phyloP scores from a whole-genome alignment of 192 early-diverging fungal genomes.

The Allomyces macrogynus region DNA sequence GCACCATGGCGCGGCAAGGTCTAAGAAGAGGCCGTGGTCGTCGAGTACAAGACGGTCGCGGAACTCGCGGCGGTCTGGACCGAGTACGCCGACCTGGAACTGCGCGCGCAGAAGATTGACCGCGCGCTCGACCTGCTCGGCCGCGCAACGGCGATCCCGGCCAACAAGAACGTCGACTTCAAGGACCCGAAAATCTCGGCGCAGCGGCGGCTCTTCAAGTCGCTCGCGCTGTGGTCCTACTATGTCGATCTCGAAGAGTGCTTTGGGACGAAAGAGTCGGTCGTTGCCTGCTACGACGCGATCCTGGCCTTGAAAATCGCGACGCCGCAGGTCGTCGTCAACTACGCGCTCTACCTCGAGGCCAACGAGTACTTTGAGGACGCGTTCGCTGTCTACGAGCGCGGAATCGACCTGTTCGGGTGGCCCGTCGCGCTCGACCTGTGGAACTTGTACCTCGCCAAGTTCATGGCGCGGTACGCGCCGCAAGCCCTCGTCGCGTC shows the following conservation, averaged over 20 bases:
- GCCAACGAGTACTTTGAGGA: constrained; percentile 84
- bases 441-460: constrained; percentile 85
- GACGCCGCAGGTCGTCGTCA: constrained; percentile 82
- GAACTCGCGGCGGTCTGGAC: constrained; percentile 79
- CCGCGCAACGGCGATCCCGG: constrained; percentile 49
- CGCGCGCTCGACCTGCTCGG: constrained; percentile 63
- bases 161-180: constrained; percentile 37
- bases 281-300: constrained; percentile 67
- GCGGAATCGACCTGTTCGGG: constrained; percentile 87
- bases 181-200: constrained; percentile 60
- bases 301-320: constrained; percentile 87
- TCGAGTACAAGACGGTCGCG: constrained; percentile 56
- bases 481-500: not conserved
- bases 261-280: constrained; percentile 55
- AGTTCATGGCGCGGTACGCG: constrained; percentile 61
- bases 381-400: constrained; percentile 84
- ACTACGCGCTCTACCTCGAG: constrained; percentile 79
- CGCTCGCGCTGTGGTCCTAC: constrained; percentile 72
- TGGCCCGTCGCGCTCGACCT: constrained; percentile 92
- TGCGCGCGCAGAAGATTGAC: constrained; percentile 40
- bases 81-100: constrained; percentile 78
- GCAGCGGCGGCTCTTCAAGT: constrained; percentile 66
- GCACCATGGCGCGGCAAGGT: constrained; percentile 46
- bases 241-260: constrained; percentile 89
- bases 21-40: constrained; percentile 61